phyloP scores from a whole-genome alignment of 75 land plant species.

The Chamaecyparis obtusa region DNA sequence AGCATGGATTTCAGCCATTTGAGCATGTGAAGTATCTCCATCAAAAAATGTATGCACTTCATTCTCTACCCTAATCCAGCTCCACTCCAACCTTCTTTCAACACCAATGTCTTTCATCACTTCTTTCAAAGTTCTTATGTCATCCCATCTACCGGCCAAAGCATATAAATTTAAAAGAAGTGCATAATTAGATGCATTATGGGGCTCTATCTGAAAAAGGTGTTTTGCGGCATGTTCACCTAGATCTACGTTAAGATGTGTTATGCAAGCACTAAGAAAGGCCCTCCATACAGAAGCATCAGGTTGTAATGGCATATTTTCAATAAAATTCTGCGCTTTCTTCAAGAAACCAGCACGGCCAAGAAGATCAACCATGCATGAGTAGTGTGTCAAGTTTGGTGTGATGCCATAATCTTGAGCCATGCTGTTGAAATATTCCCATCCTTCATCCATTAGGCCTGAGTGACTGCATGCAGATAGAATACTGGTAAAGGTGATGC shows the following conservation, averaged over 20 bases:
- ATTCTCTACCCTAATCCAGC: conserved; percentile 43
- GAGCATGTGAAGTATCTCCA: conserved; percentile 42
- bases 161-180: conserved; percentile 52
- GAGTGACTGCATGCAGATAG: conserved; percentile 43
- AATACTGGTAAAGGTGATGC: conserved; percentile 43
- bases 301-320: conserved; percentile 45
- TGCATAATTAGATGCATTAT: conserved; percentile 45
- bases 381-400: conserved; percentile 43
- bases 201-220: conserved; percentile 40
- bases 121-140: conserved; percentile 30
- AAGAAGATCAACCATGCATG: conserved; percentile 67
- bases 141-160: conserved; percentile 53
- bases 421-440: conserved; percentile 40
- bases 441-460: conserved; percentile 39
- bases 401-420: conserved; percentile 33
- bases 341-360: conserved; percentile 48
- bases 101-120: conserved; percentile 46
- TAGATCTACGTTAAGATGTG: conserved; percentile 44
- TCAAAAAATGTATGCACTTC: conserved; percentile 41
- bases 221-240: conserved; percentile 46
- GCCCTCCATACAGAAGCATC: conserved; percentile 53
- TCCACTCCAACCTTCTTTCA: conserved; percentile 35
- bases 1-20: conserved; percentile 35
- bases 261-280: conserved; percentile 50
- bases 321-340: conserved; percentile 38